A percentile compares a stretch with the other conserved stretches of the same genome.
Conservation (phyloP, 2,329 filamentous ascomycete genomes). For the Plenodomus tracheiphilus region DNA sequence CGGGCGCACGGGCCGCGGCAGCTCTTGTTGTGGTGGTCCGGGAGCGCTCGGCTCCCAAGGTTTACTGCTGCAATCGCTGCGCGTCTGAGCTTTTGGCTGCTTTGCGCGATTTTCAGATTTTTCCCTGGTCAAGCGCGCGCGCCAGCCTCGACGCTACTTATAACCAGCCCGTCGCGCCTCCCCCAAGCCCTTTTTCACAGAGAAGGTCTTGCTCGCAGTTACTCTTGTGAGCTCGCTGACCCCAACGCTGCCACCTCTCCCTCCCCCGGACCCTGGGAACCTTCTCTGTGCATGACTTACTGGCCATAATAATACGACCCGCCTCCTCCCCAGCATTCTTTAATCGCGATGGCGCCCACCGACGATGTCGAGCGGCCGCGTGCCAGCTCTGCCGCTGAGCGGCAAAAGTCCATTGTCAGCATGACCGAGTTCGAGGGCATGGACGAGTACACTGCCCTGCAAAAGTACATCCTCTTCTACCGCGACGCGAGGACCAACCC, state of each 20-base stretch:
- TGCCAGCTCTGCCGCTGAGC: constrained; percentile 32
- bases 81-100: background rate
- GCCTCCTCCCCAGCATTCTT: constrained; percentile 16
- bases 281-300: constrained; percentile 31
- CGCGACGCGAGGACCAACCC: constrained; percentile 60
- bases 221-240: constrained; percentile 32
- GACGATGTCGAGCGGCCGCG: constrained; percentile 42
- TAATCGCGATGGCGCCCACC: constrained; percentile 30
- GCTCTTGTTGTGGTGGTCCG: background rate
- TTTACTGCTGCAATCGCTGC: background rate
- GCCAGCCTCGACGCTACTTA: constrained; percentile 21
- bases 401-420: constrained; percentile 41
- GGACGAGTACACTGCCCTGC: constrained; percentile 68
- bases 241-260: constrained; percentile 17
- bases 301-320: constrained; percentile 19
- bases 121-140: constrained; percentile 25
- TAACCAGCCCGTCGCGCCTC: constrained; percentile 26
- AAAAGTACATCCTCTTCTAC: constrained; percentile 70
- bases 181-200: constrained; percentile 24
- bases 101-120: constrained; percentile 10
- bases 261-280: constrained; percentile 29
- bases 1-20: constrained; percentile 10
- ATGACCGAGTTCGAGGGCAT: constrained; percentile 49
- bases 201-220: constrained; percentile 35
- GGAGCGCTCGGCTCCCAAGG: constrained; percentile 11